A percentile compares a stretch with the other conserved stretches of the same genome.
These are phyloP conservation scores for Borovskyia barvae DNA, from an alignment of 208 protist genomes.

Conservation along the genomic window DNA sequence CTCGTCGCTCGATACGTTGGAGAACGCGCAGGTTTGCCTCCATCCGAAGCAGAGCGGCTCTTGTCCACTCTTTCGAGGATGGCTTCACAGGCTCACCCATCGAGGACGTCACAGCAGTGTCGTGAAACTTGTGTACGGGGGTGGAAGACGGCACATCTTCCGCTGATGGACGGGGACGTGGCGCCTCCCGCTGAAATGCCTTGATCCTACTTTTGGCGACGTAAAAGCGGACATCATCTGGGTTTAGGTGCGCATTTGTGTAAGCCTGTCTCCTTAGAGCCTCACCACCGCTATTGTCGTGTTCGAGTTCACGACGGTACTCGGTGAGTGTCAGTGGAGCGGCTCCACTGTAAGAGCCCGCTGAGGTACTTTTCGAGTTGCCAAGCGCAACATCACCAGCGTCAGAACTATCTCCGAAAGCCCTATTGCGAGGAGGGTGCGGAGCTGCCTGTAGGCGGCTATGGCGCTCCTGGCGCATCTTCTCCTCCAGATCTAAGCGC, in stretches of 20 bases:
- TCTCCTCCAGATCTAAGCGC: conserved; percentile 13
- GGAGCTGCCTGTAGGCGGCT: conserved; percentile 17
- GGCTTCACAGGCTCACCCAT: no score
- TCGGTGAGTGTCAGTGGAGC: conserved; percentile 9
- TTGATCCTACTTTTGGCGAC: conserved; percentile 1
- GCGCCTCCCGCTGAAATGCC: conserved; percentile 20
- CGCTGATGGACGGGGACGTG: conserved; percentile 12
- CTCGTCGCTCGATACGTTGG: conserved; percentile 10
- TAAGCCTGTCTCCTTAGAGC: conserved; percentile 14
- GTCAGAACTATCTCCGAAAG: no score
- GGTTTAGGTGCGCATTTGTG: conserved; percentile 17
- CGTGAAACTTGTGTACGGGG: no score
- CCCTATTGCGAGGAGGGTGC: no score
- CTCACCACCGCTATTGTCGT: conserved; percentile 8
- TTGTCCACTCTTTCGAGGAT: conserved; percentile 20
- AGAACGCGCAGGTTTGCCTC: conserved; percentile 13
- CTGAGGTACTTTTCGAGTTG: no score
- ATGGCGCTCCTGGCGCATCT: conserved; percentile 24
- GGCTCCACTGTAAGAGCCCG: no score
- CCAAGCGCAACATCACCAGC: no score
- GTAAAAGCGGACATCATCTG: conserved; percentile 23
- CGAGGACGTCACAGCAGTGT: no score
- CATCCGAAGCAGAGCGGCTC: conserved; percentile 21
- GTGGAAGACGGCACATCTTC: no score
- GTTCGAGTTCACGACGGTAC: conserved; percentile 26